Base-by-base conservation (phyloP, 768 basidiomycete species). In the Tremella yokohamensis region DNA sequence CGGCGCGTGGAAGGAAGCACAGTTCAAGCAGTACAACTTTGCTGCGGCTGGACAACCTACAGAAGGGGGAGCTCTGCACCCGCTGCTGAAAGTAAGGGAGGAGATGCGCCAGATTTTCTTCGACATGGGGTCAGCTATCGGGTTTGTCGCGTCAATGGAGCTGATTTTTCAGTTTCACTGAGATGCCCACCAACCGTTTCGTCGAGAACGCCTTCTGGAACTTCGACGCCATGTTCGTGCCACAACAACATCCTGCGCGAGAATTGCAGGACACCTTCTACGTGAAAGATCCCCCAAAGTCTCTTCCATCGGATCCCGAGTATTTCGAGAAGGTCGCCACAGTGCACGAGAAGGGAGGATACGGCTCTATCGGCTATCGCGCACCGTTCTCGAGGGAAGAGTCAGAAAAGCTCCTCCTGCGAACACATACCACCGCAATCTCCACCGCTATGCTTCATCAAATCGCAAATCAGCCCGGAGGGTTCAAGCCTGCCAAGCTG, bases 181-280 rank as follows among this genome's bases (percentile, higher is more conserved):
- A 99, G 78, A 99, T 99, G 96, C 91, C 93, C 13, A 98, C 96
- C 8, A 85, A 85, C 50, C 85, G 86, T 54, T 99, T 90, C 75
- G 92, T 99, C 56, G 96, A 99, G 78, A 94, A 91, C 19, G 89
- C 88, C 37, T 99, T 98, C 83, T 99, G 96, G 96, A 96, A 92
- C 76, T 98, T 99, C 78, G 96, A 99, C 76, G 85, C 93, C 1
- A 82, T 99, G 64, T 99, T 94, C 77, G 96, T 99, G 0, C 96
- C 96, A 0, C 96, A 99, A 72, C 94, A 98, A 76, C 96, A 99
- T 79, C 96, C 96, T 7, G 96, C 96, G 12, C 85, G 96, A 70
- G 96, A 99, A 64, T 73, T 97, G 49, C 96, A 99, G 77, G 96
- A 99, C 71, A 99, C 96, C 4, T 99, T 99, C 83, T 99, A 97